These are phyloP conservation scores for Quercus rubra DNA, from an alignment of 306 rosid species.

Conservation along the genomic window DNA sequence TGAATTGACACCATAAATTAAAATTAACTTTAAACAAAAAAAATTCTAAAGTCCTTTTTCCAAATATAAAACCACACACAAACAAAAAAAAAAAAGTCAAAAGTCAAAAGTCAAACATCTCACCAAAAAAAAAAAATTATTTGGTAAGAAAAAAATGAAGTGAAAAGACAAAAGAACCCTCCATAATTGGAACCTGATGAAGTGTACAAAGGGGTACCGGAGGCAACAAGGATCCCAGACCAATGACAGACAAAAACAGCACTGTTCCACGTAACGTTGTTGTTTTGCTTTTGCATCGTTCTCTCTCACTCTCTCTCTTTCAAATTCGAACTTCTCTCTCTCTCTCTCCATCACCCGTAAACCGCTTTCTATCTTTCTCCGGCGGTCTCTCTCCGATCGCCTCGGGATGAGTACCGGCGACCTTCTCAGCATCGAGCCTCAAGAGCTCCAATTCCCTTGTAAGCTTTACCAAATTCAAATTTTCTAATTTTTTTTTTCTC, in stretches of 20 bases:
- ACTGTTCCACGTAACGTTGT: constrained; percentile 47
- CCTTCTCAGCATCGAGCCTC: constrained; percentile 70
- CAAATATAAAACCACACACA: too few relatives aligned
- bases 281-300: constrained; percentile 4
- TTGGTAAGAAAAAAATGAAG: neutral
- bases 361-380: constrained; percentile 14
- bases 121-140: neutral
- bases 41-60: too few relatives aligned
- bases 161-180: constrained; percentile 18
- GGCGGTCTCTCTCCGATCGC: constrained; percentile 34
- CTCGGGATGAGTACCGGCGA: constrained; percentile 78
- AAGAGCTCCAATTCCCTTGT: constrained; percentile 87
- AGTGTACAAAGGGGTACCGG: neutral
- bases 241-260: constrained; percentile 25
- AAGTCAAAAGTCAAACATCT: too few relatives aligned
- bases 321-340: constrained; percentile 13
- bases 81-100: too few relatives aligned
- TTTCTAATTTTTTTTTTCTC: neutral
- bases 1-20: too few relatives aligned
- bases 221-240: constrained; percentile 11
- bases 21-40: too few relatives aligned
- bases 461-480: constrained; percentile 10
- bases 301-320: constrained; percentile 17
- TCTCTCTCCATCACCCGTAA: constrained; percentile 25
- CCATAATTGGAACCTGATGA: constrained; percentile 16